Conservation (phyloP, 345 rosid genomes). For the Bruguiera parviflora region DNA sequence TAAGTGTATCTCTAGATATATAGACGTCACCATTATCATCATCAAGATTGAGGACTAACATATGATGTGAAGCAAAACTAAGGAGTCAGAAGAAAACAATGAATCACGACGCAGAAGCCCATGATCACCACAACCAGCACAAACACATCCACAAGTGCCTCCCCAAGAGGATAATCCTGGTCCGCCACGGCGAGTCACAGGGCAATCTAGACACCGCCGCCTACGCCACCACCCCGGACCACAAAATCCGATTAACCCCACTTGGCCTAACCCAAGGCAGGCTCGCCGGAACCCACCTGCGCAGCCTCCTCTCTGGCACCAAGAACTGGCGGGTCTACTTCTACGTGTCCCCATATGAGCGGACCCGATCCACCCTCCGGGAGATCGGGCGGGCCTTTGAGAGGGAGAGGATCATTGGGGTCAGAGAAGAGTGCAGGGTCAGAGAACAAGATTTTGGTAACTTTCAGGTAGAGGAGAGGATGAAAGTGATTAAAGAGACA, state of each 20-base stretch:
- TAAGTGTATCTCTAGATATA: no score
- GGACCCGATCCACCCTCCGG: slow-evolving; percentile 70
- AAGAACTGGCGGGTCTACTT: slow-evolving; percentile 71
- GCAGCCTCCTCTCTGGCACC: slow-evolving; percentile 37
- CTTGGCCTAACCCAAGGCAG: slow-evolving; percentile 58
- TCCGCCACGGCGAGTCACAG: slow-evolving; percentile 93
- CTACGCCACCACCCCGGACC: slow-evolving; percentile 79
- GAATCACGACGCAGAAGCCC: no score
- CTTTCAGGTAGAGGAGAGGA: slow-evolving; percentile 83
- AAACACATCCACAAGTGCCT: slow-evolving; percentile 15
- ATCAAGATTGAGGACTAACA: no score
- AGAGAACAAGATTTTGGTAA: slow-evolving; percentile 98
- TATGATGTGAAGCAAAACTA: no score
- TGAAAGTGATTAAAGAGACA: slow-evolving; percentile 62
- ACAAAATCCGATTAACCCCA: slow-evolving; percentile 71
- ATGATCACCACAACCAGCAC: no score
- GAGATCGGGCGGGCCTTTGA: slow-evolving; percentile 87
- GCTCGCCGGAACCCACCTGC: slow-evolving; percentile 55
- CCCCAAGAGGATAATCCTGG: slow-evolving; percentile 87
- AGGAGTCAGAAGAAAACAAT: no score
- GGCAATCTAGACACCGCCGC: slow-evolving; percentile 82
- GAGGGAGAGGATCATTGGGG: slow-evolving; percentile 71
- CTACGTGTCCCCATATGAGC: slow-evolving; percentile 91
- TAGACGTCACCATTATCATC: no score
- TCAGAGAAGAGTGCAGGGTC: slow-evolving; percentile 33